Percentiles rank a stretch among this genome's conserved stretches.
Evolutionary conservation across 2,329 filamentous ascomycete genomes (phyloP).

Genomic region (Cadophora gregata): DNA sequence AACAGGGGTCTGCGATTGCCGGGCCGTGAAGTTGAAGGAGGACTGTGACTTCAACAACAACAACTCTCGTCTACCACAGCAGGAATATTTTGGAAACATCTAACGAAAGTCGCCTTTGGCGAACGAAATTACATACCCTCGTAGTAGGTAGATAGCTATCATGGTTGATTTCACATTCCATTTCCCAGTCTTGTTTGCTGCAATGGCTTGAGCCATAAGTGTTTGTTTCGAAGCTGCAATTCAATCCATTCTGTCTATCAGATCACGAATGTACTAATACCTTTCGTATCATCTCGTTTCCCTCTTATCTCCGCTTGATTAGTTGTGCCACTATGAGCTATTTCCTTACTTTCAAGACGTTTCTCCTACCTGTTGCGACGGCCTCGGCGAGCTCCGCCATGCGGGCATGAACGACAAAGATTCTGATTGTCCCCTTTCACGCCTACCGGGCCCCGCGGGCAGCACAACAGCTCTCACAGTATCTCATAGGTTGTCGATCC

Average conservation of each 20-base stretch:
- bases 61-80: neutral
- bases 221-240: neutral
- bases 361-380: neutral
- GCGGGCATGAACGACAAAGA: neutral
- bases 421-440: neutral
- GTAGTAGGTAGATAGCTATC: neutral
- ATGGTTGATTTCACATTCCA: neutral
- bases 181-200: neutral
- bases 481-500: conserved; percentile 12
- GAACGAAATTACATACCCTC: neutral
- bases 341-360: neutral
- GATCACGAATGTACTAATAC: neutral
- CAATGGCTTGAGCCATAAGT: neutral
- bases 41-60: neutral
- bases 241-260: neutral
- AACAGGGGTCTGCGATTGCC: conserved; percentile 10
- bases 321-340: neutral
- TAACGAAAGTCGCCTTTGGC: neutral
- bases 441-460: conserved; percentile 1
- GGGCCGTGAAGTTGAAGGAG: neutral
- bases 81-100: neutral
- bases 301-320: neutral
- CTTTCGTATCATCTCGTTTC: neutral
- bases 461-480: neutral
- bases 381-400: neutral